Evolutionary conservation across 768 basidiomycete species (phyloP), one percentile per base, ranked within the genome.

Genomic region (Hericium coralloides): DNA sequence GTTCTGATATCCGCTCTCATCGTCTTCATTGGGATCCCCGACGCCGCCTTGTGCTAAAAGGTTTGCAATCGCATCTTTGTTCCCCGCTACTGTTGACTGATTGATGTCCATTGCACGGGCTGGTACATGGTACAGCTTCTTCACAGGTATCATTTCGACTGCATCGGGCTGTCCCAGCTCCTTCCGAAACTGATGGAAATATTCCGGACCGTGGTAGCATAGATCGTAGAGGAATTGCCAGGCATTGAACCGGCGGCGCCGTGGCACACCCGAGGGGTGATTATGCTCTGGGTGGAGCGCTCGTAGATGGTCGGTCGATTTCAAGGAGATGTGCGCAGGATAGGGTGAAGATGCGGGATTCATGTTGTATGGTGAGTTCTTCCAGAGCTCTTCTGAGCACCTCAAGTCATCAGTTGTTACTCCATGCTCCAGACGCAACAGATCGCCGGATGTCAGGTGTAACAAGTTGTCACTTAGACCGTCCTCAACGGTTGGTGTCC

Each of bases 301-400:
- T 3, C 12, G 14, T 1, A 53, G 55, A 20, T 45, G 12, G 18
- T 31, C n/a, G n/a, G n/a, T n/a, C n/a, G n/a, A n/a, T n/a, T n/a
- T n/a, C n/a, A n/a, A n/a, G n/a, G n/a, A n/a, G n/a, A n/a, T n/a
- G n/a, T n/a, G n/a, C n/a, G n/a, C n/a, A n/a, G n/a, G n/a, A n/a
- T n/a, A n/a, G n/a, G n/a, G n/a, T n/a, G n/a, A n/a, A n/a, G n/a
- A n/a, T n/a, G n/a, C n/a, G n/a, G n/a, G n/a, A n/a, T n/a, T n/a
- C n/a, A n/a, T n/a, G n/a, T n/a, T n/a, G n/a, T n/a, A n/a, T n/a
- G n/a, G n/a, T n/a, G n/a, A n/a, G n/a, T n/a, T n/a, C 69, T 61
- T 50, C 74, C 74, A 76, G 12, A 76, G 60, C 39, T 70, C 60
- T 2, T 68, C 53, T 0, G 70, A 68, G 55, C 69, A 74, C 2